Base-by-base conservation (phyloP, 2,329 filamentous ascomycete species). In the Claviceps humidiphila region DNA sequence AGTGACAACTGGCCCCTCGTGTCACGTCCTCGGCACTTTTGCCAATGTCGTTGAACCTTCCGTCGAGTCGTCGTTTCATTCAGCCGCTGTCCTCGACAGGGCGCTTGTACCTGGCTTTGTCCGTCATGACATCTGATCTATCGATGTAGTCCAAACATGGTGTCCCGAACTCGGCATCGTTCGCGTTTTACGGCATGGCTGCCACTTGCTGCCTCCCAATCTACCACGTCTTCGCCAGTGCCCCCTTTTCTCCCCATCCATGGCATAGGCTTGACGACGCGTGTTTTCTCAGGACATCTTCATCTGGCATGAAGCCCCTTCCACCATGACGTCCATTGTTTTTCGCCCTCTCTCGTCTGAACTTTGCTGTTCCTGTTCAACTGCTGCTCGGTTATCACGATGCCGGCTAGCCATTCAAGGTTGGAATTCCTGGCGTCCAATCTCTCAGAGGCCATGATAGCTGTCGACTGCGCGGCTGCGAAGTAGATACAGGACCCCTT, bases 321-420 rank as follows among this genome's bases (percentile, higher is more conserved):
- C 55, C 59, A 59, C 60, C 57, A 69, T 69, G 66, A 63, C 66
- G 55, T 61, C 63, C 47, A 61, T 59, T 54, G 55, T 67, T 52
- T 58, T 68, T 54, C 65, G 66, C 50, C 65, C 66, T 51, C 57
- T 68, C 54, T 60, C 61, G 51, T 55, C 61, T 40, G 64, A 67
- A 60, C 60, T 68, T 22, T 62, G 59, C 57, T 56, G 51, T 50
- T 56, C 56, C 45, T 58, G 57, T 11, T 53, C 53, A 9, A 50
- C 61, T 13, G 56, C 60, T 14, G 56, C 60, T 52, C 60, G 61
- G 42, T 51, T 66, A 9, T 55, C 61, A 26, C 58, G 56, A 51
- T 55, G 59, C 55, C 55, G 57, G 40, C 55, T 61, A 6, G 56
- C 55, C 38, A 53, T 61, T 16, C 59, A 58, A 53, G 58, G 62